phyloP scores from a whole-genome alignment of 345 rosid species.

The Pistacia integerrima region DNA sequence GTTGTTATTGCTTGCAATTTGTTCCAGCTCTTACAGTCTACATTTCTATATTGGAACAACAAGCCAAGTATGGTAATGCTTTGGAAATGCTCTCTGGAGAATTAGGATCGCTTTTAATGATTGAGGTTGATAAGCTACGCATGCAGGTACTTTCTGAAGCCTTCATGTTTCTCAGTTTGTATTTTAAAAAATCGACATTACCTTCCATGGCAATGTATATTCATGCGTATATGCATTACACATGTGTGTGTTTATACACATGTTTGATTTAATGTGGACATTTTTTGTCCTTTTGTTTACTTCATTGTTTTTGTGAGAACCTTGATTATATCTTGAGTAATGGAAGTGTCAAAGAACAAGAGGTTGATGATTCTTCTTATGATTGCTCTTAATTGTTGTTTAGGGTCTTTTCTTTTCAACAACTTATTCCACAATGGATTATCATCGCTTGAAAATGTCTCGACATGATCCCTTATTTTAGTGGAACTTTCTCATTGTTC shows the following conservation, averaged over 20 bases:
- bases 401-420: neutral
- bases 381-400: neutral
- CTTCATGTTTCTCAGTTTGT: conserved; percentile 10
- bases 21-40: conserved; percentile 88
- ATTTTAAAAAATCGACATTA: conserved; percentile 1
- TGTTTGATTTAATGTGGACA: neutral
- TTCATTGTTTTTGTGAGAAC: neutral
- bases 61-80: conserved; percentile 77
- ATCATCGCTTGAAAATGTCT: neutral
- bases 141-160: conserved; percentile 71
- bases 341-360: neutral
- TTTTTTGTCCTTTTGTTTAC: neutral
- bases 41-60: conserved; percentile 88
- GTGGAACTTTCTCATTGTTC: conserved; percentile 8
- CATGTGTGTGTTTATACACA: neutral
- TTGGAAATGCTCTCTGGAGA: conserved; percentile 81
- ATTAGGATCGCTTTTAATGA: conserved; percentile 82
- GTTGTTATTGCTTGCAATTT: conserved; percentile 20
- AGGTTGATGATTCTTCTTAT: neutral
- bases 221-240: neutral
- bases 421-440: neutral
- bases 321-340: conserved; percentile 1
- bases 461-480: neutral
- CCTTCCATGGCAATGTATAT: neutral
- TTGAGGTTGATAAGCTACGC: conserved; percentile 88